phyloP scores from a whole-genome alignment of 768 basidiomycete species.

The Trametes gibbosa region DNA sequence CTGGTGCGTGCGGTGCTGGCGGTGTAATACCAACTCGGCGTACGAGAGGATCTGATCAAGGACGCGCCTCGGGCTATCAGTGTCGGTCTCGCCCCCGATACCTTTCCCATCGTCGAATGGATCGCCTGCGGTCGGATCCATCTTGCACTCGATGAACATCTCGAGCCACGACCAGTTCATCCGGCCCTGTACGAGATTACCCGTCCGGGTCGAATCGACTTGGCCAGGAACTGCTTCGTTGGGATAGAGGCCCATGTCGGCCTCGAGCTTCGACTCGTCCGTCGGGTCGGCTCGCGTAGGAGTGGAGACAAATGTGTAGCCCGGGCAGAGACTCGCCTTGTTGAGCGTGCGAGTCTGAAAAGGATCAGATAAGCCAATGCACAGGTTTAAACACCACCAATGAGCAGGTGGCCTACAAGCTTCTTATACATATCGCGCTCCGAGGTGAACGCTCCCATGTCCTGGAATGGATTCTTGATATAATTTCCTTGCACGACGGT shows the following conservation, averaged over 20 bases:
- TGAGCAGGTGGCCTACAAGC: too few species aligned
- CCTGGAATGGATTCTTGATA: too few species aligned
- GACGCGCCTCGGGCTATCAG: too few species aligned
- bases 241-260: not conserved
- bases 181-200: not conserved
- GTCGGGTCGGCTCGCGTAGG: not conserved
- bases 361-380: too few species aligned
- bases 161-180: not conserved
- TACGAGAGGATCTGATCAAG: constrained; percentile 1
- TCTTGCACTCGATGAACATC: not conserved
- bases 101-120: not conserved
- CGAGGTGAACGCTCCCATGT: too few species aligned
- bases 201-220: too few species aligned
- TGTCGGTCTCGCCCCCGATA: too few species aligned
- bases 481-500: too few species aligned
- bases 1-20: constrained; percentile 5
- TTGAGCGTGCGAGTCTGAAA: not conserved
- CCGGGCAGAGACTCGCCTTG: not conserved
- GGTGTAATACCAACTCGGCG: not conserved
- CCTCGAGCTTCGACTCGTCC: not conserved
- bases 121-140: not conserved
- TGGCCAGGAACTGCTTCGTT: too few species aligned
- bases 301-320: not conserved
- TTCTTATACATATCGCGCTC: too few species aligned
- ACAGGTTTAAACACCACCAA: too few species aligned